phyloP scores from a whole-genome alignment of 2,329 filamentous ascomycete species.

The Fusarium oligoseptatum region DNA sequence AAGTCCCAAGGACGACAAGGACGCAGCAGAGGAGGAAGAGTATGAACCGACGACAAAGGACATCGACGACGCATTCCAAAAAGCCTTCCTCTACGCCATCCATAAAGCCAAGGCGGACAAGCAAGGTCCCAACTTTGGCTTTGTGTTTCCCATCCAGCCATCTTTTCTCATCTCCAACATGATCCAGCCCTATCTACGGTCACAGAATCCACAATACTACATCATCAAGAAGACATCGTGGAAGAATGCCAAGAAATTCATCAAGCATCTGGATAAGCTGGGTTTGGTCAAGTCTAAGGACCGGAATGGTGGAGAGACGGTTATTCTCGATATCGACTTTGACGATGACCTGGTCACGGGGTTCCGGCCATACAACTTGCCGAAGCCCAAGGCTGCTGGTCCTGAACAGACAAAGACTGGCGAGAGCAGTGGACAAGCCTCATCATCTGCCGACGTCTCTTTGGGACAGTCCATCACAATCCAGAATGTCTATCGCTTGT shows the following conservation, averaged over 20 bases:
- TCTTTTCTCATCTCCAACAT: slow-evolving; percentile 43
- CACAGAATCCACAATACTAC: slow-evolving; percentile 32
- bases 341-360: slow-evolving; percentile 23
- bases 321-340: slow-evolving; percentile 41
- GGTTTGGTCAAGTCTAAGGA: slow-evolving; percentile 33
- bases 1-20: background rate
- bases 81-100: slow-evolving; percentile 40
- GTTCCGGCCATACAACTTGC: slow-evolving; percentile 39
- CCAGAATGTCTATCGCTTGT: slow-evolving; percentile 36
- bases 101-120: slow-evolving; percentile 36
- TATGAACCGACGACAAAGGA: slow-evolving; percentile 40
- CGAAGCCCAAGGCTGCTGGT: slow-evolving; percentile 13
- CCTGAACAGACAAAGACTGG: background rate
- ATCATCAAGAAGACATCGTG: slow-evolving; percentile 44
- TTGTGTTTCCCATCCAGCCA: slow-evolving; percentile 39
- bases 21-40: slow-evolving; percentile 16
- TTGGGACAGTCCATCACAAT: slow-evolving; percentile 25
- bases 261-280: slow-evolving; percentile 38
- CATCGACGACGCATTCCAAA: slow-evolving; percentile 31
- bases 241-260: slow-evolving; percentile 43
- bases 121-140: slow-evolving; percentile 24
- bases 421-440: background rate
- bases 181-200: slow-evolving; percentile 41
- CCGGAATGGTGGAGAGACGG: slow-evolving; percentile 40
- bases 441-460: slow-evolving; percentile 14